phyloP scores from a whole-genome alignment of 108 stramenopile genomes.

The Cyclotella baltica region DNA sequence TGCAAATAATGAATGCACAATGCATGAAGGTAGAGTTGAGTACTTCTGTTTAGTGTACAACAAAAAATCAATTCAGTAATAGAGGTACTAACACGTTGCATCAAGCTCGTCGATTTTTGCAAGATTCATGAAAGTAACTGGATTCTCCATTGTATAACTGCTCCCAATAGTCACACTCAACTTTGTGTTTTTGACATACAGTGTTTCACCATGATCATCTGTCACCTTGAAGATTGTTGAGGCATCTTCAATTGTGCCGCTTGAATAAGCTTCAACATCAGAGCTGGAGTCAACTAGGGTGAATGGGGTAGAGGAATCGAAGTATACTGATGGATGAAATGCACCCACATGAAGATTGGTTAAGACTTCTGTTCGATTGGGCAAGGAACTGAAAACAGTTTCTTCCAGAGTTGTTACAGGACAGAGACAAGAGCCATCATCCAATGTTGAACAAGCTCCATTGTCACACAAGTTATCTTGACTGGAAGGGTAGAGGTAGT shows the following conservation, averaged over 20 bases:
- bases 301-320: slow-evolving; percentile 19
- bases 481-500: slow-evolving; percentile 32
- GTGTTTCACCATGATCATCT: slow-evolving; percentile 36
- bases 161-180: slow-evolving; percentile 29
- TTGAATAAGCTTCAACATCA: slow-evolving; percentile 38
- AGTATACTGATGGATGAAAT: slow-evolving; percentile 41
- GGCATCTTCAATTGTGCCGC: slow-evolving; percentile 25
- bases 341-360: slow-evolving; percentile 52
- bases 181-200: slow-evolving; percentile 39
- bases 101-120: slow-evolving; percentile 43
- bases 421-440: slow-evolving; percentile 38
- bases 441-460: slow-evolving; percentile 29
- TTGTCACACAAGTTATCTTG: slow-evolving; percentile 48
- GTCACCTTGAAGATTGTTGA: slow-evolving; percentile 50
- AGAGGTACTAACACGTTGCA: slow-evolving; percentile 27
- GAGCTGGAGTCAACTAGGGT: slow-evolving; percentile 25
- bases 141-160: slow-evolving; percentile 40
- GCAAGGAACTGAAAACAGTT: slow-evolving; percentile 35
- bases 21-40: background rate
- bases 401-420: slow-evolving; percentile 25
- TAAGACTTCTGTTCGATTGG: slow-evolving; percentile 49
- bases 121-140: slow-evolving; percentile 37
- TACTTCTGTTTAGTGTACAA: background rate
- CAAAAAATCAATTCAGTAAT: background rate
- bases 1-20: background rate